Base-by-base conservation (phyloP, 768 basidiomycete genomes). In the Hysterangium stoloniferum region DNA sequence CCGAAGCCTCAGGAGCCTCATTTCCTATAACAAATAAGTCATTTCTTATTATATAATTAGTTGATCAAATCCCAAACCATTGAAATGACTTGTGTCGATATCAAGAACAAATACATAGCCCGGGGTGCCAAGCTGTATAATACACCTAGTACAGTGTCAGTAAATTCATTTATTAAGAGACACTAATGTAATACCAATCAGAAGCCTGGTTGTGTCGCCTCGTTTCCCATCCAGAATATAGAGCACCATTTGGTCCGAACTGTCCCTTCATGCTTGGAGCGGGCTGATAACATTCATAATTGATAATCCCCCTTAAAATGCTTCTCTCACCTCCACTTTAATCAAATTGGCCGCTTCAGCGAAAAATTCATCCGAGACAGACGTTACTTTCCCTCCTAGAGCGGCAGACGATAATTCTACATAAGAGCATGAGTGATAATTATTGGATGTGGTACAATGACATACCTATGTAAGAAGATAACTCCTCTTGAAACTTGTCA, bases 281-380 rank as follows among this genome's bases (percentile, higher is more conserved):
- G 6, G 94, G 86, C 93, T 96, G 56, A 12, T 25, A 36, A 32
- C 34, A 44, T 52, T 19, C 35, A 31, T 42, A 38, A 9, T 41
- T 55, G 6, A 8, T 22, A 9, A 4, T 12, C 1, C 32, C 42
- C 27, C n/a, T 48, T 19, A 27, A 24, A 27, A 38, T 29, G 12
- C 38, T 1, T 34, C 37, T 62, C 77, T 59, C 54, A 90, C 94
- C 68, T 84, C 82, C 36, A 88, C 84, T 43, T 86, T 75, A 48
- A 99, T 73, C 22, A 99, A 71, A 68, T 95, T 82, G 55, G 67
- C 76, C 0, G 87, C 92, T 58, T 84, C 79, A 8, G 90, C 92
- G 61, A 99, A 99, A 73, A 98, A 99, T 56, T 99, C 92, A 65
- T 99, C 96, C 2, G 93, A 96, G 40, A 87, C 81, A 2, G 76